Evolutionary conservation across 139 green algal species (phyloP).

Genomic region (Tetradesmus obliquus): DNA sequence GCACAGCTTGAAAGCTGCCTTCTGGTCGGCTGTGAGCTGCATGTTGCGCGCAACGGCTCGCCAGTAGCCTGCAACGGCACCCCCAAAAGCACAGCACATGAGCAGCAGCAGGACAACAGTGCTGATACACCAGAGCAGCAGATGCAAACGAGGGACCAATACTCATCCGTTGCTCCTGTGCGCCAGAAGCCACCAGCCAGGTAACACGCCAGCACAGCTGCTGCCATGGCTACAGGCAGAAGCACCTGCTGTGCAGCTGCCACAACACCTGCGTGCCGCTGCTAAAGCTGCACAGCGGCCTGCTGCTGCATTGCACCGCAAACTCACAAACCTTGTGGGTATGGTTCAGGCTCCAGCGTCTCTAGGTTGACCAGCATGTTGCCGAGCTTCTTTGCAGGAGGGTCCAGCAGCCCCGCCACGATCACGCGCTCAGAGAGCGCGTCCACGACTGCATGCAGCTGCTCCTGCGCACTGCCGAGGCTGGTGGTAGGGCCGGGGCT

Average conservation of each 20-base stretch:
- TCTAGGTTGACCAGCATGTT: slow-evolving; percentile 12
- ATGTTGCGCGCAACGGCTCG: not conserved
- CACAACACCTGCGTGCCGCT: too few species aligned
- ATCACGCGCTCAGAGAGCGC: not conserved
- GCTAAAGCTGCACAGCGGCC: too few species aligned
- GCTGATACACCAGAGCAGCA: too few species aligned
- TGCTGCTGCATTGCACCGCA: too few species aligned
- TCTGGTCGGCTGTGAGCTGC: slow-evolving; percentile 1
- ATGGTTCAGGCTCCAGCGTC: not conserved
- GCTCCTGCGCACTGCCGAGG: slow-evolving; percentile 13
- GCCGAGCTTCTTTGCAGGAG: not conserved
- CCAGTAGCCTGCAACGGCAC: not conserved
- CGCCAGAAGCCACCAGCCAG: too few species aligned
- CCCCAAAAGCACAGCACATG: too few species aligned
- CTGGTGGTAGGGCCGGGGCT: not conserved
- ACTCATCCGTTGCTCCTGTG: too few species aligned
- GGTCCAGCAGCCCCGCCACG: not conserved
- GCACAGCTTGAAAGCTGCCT: slow-evolving; percentile 14
- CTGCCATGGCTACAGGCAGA: too few species aligned
- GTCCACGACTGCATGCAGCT: slow-evolving; percentile 12
- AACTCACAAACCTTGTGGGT: not conserved
- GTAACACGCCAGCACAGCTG: too few species aligned
- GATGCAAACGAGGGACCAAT: too few species aligned
- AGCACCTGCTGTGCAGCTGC: too few species aligned
- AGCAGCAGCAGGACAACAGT: too few species aligned